A percentile compares a stretch with the other conserved stretches of the same genome.
Evolutionary conservation across 2,329 filamentous ascomycete genomes (phyloP).

Genomic region (Coniella lustricola): DNA sequence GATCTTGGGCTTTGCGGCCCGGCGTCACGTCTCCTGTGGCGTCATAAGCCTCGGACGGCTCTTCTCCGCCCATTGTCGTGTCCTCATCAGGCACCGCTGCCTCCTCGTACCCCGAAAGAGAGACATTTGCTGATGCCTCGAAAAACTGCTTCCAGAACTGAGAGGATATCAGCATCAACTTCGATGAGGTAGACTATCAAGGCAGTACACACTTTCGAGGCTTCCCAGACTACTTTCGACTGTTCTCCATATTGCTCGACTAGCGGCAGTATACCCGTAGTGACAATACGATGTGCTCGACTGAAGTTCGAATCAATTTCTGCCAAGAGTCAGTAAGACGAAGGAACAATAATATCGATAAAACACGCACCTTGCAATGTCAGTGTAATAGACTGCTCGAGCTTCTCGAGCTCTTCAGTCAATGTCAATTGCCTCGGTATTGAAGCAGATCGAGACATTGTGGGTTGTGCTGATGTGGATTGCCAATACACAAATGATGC

Average conservation of each 20-base stretch:
- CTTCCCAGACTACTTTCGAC: slow-evolving; percentile 91
- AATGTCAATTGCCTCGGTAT: slow-evolving; percentile 59
- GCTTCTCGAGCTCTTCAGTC: slow-evolving; percentile 89
- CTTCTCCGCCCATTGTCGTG: slow-evolving; percentile 38
- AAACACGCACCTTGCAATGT: slow-evolving; percentile 70
- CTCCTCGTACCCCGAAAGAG: slow-evolving; percentile 90
- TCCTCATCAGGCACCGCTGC: slow-evolving; percentile 59
- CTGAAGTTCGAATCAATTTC: slow-evolving; percentile 99
- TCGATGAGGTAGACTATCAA: too few species aligned
- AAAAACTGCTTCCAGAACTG: slow-evolving; percentile 99
- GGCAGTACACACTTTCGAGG: slow-evolving; percentile 63
- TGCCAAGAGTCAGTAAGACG: slow-evolving; percentile 27
- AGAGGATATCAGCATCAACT: neutral
- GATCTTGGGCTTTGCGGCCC: slow-evolving; percentile 18
- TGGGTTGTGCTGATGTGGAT: slow-evolving; percentile 5
- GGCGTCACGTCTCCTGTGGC: slow-evolving; percentile 31
- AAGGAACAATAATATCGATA: neutral
- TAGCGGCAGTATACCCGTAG: slow-evolving; percentile 82
- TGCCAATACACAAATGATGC: neutral
- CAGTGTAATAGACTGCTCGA: slow-evolving; percentile 94
- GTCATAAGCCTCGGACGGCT: slow-evolving; percentile 51
- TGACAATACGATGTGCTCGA: slow-evolving; percentile 92
- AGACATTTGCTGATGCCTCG: slow-evolving; percentile 95
- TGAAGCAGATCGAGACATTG: slow-evolving; percentile 46
- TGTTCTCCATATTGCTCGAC: slow-evolving; percentile 95